Conservation (phyloP, 1,139 yeast genomes). For the Insectozyma bohioensis region DNA sequence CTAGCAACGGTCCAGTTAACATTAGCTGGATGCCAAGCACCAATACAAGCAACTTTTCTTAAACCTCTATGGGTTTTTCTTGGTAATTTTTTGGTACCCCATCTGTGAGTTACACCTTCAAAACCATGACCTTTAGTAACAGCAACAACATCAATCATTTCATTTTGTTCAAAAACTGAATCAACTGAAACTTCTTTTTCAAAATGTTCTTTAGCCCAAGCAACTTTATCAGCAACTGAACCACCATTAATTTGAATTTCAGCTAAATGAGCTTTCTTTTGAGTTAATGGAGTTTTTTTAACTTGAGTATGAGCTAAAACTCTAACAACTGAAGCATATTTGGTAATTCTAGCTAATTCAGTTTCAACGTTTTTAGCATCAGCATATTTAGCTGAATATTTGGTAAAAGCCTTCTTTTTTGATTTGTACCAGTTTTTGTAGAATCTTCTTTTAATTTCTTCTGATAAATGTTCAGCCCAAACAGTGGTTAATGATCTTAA, state of each 20-base stretch:
- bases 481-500: constrained; percentile 99
- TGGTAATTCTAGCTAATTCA: constrained; percentile 97
- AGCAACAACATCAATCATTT: constrained; percentile 97
- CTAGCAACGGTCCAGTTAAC: constrained; percentile 99
- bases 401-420: constrained; percentile 99
- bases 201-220: constrained; percentile 98
- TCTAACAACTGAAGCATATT: constrained; percentile 98
- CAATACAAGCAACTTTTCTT: constrained; percentile 99
- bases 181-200: constrained; percentile 97
- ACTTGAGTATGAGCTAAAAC: constrained; percentile 99
- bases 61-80: constrained; percentile 99
- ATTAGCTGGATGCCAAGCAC: constrained; percentile 99
- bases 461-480: constrained; percentile 99
- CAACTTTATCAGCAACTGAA: constrained; percentile 93
- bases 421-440: constrained; percentile 99
- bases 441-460: constrained; percentile 99
- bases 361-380: constrained; percentile 87
- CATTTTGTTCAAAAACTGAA: constrained; percentile 97
- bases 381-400: constrained; percentile 98
- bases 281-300: constrained; percentile 98
- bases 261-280: constrained; percentile 99
- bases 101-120: constrained; percentile 99
- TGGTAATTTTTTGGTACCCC: constrained; percentile 99
- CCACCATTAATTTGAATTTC: constrained; percentile 99
- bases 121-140: constrained; percentile 99